A percentile compares a stretch with the other conserved stretches of the same genome.
These are phyloP conservation scores for Penicillium sp. DNA, from an alignment of 2,329 filamentous ascomycete genomes.

Conservation along the genomic window DNA sequence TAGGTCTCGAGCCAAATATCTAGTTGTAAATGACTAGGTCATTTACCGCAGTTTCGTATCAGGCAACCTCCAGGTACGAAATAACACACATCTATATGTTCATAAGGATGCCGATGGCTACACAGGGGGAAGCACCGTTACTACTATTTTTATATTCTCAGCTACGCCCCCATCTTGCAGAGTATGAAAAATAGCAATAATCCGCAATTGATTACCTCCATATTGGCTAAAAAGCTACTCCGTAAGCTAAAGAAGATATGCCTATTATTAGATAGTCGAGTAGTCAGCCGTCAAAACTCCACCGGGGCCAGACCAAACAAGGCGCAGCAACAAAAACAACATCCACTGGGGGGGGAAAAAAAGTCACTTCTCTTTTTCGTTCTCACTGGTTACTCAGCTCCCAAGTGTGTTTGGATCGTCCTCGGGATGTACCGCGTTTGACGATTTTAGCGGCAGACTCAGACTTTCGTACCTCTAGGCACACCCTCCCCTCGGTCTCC, in stretches of 20 bases:
- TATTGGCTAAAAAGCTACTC: not conserved
- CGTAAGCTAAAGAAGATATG: not conserved
- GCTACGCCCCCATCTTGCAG: not conserved
- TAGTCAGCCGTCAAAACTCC: constrained; percentile 19
- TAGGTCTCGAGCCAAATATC: too few relatives aligned
- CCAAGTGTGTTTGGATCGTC: constrained; percentile 5
- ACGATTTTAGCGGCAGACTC: constrained; percentile 3
- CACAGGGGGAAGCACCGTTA: too few relatives aligned
- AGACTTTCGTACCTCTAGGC: constrained; percentile 4
- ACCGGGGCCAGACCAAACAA: constrained; percentile 25
- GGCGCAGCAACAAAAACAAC: constrained; percentile 23
- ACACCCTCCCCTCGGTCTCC: not conserved
- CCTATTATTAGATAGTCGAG: constrained; percentile 13
- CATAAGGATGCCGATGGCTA: too few relatives aligned
- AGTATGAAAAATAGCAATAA: not conserved
- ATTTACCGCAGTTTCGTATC: too few relatives aligned
- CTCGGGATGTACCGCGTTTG: constrained; percentile 6
- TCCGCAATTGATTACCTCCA: not conserved
- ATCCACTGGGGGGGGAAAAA: not conserved
- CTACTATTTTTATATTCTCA: not conserved
- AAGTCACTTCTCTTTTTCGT: constrained; percentile 9
- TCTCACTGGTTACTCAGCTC: constrained; percentile 13
- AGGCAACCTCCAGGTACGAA: too few relatives aligned
- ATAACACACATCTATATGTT: too few relatives aligned
- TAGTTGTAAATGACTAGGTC: too few relatives aligned